Evolutionary conservation across 805 yeast species (phyloP), one percentile per base, ranked within the genome.

Genomic region (Lipomyces chichibuensis): DNA sequence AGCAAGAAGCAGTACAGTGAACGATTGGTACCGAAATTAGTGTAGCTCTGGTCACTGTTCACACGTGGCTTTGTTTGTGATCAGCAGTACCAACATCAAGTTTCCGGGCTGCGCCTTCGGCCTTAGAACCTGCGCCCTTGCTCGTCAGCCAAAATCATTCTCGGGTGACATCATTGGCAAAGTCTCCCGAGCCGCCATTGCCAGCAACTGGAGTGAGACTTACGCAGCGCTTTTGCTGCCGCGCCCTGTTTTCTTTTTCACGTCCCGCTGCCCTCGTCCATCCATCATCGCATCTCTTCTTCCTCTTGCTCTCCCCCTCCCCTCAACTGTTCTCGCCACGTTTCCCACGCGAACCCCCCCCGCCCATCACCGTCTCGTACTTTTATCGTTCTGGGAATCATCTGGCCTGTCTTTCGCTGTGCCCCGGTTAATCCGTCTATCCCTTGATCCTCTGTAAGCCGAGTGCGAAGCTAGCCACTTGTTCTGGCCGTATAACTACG

Each of bases 331-430:
- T 54, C 37, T 33, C 37, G 33, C 57, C 37, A 54, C 37, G 33
- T 54, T 54, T 57, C 9, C 57, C 57, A 46, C 37, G 60, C 57
- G 55, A 35, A 13, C n/a, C 3, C 60, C 61, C n/a, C 3, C 60
- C 61, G n/a, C 55, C n/a, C 54, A 32, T 23, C 29, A 4, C 14
- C 17, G 25, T 56, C 52, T 56, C 25, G 29, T 29, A 20, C 51
- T 56, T 59, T 1, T 56, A 59, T 17, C 13, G 32, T 29, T 29
- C 32, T 29, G 23, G 20, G 14, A 37, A 9, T 17, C 43, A 14
- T 13, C 43, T 37, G 5, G 43, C 43, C 43, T 6, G 17, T 37
- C 43, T 29, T 37, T 37, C n/a, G 17, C 43, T 37, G 43, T 14
- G 43, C 43, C 43, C 14, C 43, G 43, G 14, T 37, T 14, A 17